Evolutionary conservation across 352 stramenopile species (phyloP), one percentile per base, ranked within the genome.

Genomic region (Phytophthora tentaculata): DNA sequence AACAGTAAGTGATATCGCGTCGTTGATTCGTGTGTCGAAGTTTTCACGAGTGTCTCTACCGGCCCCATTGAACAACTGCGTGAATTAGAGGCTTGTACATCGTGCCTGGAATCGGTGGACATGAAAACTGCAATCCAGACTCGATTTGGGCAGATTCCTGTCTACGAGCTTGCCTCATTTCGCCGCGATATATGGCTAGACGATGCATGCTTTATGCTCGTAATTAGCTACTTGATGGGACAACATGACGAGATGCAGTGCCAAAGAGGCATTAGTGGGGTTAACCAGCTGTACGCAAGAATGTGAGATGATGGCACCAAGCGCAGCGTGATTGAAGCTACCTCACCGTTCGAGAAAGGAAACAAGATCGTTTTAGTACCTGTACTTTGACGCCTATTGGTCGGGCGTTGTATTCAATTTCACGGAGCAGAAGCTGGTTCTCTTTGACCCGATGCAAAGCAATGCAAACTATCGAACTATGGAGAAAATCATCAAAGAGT

Each of bases 81-180:
- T n/a, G 10, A 61, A 19, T 44, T 19, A 28, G 44, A 61, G 23
- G 43, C 39, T 10, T 61, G 43, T 53, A 41, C 55, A 14, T 45
- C 7, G 26, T 24, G n/a, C 17, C 3, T 53, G 23, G 55, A 52
- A 9, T 37, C 24, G 3, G 26, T 52, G 5, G 24, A 20, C 5
- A 29, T 61, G 10, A 52, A 17, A 10, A 14, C 4, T 43, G 44
- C 24, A 9, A 3, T 61, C 0, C 1, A 6, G 2, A 47, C 41
- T 20, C 24, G 19, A 2, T 61, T 52, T 52, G 45, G 23, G 2
- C 32, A n/a, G 2, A 14, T 35, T 32, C 17, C 45, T 35, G 19
- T 52, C n/a, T 13, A 52, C 35, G 19, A 52, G 8, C 17, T 58
- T n/a, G 32, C 20, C 48, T 20, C 32, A 47, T 49, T 57, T 47